Conservation (phyloP, 257 asterid species). For the Fraxinus cuspidata region DNA sequence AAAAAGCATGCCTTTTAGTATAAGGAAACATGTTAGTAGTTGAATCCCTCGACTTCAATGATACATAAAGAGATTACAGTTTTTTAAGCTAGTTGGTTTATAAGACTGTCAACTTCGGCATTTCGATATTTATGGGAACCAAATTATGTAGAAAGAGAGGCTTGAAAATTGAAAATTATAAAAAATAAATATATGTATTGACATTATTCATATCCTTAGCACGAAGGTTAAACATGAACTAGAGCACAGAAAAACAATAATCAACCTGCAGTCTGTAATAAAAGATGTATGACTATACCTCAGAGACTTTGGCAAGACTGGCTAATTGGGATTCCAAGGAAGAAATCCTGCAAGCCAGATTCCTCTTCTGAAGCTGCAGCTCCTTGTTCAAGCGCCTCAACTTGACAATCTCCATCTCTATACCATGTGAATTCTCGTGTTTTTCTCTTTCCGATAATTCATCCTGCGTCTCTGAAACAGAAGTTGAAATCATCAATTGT, state of each 20-base stretch:
- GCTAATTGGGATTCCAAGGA: conserved; percentile 65
- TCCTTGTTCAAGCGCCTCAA: conserved; percentile 89
- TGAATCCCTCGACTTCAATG: not conserved
- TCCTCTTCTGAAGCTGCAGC: conserved; percentile 90
- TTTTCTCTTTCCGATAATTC: conserved; percentile 32
- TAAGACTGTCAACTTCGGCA: conserved; percentile 2
- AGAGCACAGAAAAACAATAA: not conserved
- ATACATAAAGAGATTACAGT: too few relatives aligned
- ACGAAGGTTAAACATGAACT: not conserved
- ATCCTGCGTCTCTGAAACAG: conserved; percentile 47
- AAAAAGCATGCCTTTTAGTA: not conserved
- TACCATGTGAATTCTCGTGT: conserved; percentile 34
- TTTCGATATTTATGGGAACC: not conserved
- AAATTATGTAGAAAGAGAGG: not conserved
- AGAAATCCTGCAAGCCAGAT: conserved; percentile 67
- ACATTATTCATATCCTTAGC: not conserved
- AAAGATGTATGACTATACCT: conserved; percentile 47
- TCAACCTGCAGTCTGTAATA: not conserved
- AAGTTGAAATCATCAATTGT: conserved; percentile 46
- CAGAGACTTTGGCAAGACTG: conserved; percentile 43
- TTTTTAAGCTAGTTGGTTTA: not conserved
- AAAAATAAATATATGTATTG: not conserved
- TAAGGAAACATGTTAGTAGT: not conserved
- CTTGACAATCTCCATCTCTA: conserved; percentile 84
- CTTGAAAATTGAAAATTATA: not conserved